Conservation (phyloP, 768 basidiomycete species). For the Leccinum sublutescens region DNA sequence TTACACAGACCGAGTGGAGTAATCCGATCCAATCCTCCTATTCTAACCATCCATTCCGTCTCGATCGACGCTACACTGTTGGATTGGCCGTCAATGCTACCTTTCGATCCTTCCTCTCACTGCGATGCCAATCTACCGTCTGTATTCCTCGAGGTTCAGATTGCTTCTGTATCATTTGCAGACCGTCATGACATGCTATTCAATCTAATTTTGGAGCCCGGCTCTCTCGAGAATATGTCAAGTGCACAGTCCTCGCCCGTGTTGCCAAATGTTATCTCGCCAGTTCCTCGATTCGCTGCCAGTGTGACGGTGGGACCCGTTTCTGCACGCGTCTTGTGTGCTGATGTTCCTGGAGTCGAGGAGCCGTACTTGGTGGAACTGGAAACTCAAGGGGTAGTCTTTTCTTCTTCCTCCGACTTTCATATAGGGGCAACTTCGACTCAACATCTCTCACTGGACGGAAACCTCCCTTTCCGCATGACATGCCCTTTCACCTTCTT, state of each 20-base stretch:
- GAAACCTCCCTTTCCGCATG: slow-evolving; percentile 47
- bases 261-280: slow-evolving; percentile 33
- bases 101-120: slow-evolving; percentile 8
- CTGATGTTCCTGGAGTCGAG: slow-evolving; percentile 36
- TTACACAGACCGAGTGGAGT: slow-evolving; percentile 43
- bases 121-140: slow-evolving; percentile 62
- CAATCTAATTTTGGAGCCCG: slow-evolving; percentile 30
- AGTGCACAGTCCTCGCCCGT: slow-evolving; percentile 9
- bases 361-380: slow-evolving; percentile 55
- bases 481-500: slow-evolving; percentile 39
- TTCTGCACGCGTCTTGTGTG: slow-evolving; percentile 49
- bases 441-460: slow-evolving; percentile 25
- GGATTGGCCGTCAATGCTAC: slow-evolving; percentile 62
- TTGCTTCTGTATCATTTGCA: slow-evolving; percentile 48
- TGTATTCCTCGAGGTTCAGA: slow-evolving; percentile 43
- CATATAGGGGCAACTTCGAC: slow-evolving; percentile 22
- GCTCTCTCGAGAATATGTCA: slow-evolving; percentile 14
- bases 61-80: slow-evolving; percentile 40
- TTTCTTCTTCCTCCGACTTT: slow-evolving; percentile 45
- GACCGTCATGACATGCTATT: slow-evolving; percentile 56
- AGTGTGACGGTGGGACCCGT: slow-evolving; percentile 51
- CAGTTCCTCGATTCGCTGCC: slow-evolving; percentile 50
- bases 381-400: slow-evolving; percentile 50
- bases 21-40: slow-evolving; percentile 26
- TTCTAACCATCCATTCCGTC: slow-evolving; percentile 36